Evolutionary conservation across 441 rosid species (phyloP), one percentile per base, ranked within the genome.

Genomic region (Viola pubescens): DNA sequence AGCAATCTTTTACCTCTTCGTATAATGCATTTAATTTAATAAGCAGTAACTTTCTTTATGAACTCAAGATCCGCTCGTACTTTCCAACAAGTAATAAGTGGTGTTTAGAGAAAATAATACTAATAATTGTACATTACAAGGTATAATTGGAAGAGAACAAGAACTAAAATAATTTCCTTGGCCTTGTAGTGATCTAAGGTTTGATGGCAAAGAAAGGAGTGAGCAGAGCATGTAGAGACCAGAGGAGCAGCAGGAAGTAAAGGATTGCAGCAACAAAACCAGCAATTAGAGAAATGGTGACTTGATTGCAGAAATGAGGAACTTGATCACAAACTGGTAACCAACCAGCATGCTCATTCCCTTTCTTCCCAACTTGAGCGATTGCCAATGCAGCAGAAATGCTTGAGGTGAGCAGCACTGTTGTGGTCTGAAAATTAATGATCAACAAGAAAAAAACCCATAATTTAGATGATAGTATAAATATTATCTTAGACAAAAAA

Each of bases 271-370:
- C 79, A 12, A 46, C 72, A 51, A 79, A 81, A 48, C 81, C 77
- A 46, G 81, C 69, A 53, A 73, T n/a, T 19, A 84, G 77, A 56
- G 83, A 14, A 1, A 75, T 75, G 2, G 75, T 74, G 44, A 68
- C 76, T 52, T 59, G 66, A 63, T 84, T 67, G 16, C 79, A 79
- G 61, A 76, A 81, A 11, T 62, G 65, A 1, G 83, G 82, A 57
- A 84, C 83, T 66, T 79, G 81, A 1, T 65, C 74, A 42, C 83
- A 81, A 51, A 81, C 58, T 0, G 89, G 82, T 4, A 81, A 67
- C 89, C 89, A 84, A 6, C 89, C 83, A 3, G 89, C 85, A 52
- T 76, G 89, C 14, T 60, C 70, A 50, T 68, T 80, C 54, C 89
- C 87, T 13, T 78, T 66, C 70, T 81, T 81, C n/a, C 89, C 89